Evolutionary conservation across 2,329 filamentous ascomycete genomes (phyloP).

Genomic region (Stromatinia cepivora): DNA sequence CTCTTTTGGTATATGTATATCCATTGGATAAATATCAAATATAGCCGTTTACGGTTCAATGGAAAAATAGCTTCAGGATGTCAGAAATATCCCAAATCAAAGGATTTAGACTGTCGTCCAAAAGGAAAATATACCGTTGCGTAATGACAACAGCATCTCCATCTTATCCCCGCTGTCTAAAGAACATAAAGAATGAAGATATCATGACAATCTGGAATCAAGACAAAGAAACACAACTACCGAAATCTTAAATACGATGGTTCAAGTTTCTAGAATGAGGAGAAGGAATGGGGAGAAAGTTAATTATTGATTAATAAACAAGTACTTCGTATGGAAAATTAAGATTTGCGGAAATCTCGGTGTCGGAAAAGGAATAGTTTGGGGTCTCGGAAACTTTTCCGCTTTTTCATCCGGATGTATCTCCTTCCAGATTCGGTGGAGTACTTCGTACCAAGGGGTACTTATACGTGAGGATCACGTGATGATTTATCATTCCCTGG

Average conservation of each 20-base stretch:
- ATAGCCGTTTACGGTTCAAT: not conserved
- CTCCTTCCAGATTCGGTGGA: not conserved
- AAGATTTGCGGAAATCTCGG: slow-evolving; percentile 1
- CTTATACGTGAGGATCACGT: not conserved
- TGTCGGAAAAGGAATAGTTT: not conserved
- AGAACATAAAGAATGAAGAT: not conserved
- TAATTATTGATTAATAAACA: not conserved
- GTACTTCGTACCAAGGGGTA: no score
- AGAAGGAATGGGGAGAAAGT: no score
- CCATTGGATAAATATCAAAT: not conserved
- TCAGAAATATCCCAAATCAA: not conserved
- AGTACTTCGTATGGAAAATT: not conserved
- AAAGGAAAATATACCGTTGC: not conserved
- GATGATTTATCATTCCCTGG: no score
- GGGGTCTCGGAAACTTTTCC: not conserved
- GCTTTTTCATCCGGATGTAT: not conserved
- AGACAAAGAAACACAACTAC: no score
- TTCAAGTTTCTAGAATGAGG: no score
- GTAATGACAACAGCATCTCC: not conserved
- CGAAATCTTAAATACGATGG: no score
- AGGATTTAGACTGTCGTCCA: not conserved
- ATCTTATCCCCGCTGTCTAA: not conserved
- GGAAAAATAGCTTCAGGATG: no score
- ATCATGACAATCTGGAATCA: no score
- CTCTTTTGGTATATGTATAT: not conserved